Evolutionary conservation across 768 basidiomycete species (phyloP), one percentile per base, ranked within the genome.

Genomic region (Macrolepiota albuminosa): DNA sequence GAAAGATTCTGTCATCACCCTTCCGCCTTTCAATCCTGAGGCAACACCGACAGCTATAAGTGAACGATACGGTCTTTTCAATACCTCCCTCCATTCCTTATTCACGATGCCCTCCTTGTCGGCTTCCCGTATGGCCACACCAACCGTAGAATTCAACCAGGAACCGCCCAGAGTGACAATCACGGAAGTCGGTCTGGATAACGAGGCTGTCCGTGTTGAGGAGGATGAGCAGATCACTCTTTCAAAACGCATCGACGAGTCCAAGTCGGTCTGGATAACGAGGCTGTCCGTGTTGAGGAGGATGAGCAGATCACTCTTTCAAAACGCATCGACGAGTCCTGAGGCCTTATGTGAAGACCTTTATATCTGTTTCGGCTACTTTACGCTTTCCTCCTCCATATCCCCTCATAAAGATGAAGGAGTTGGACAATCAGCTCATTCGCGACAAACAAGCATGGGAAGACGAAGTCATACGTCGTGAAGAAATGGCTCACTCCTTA

Each of bases 281-380:
- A 76, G 33, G 76, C 82, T 63, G 78, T 89, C 37, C 83, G 82
- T 8, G 84, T 85, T 60, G 92, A 86, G 63, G 90, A 92, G 59
- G 87, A 83, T 3, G 88, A 88, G 59, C 86, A 83, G 58, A 69
- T 83, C 29, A 79, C 81, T 49, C 81, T 94, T 8, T 87, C 93
- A 6, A 79, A 82, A 56, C 84, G 91, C 21, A 93, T 97, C 36
- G 85, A 91, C 53, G 79, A 88, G 56, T 86, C 0, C 78, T 95
- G n/a, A 84, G 89, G 43, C 89, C 91, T 2, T 99, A 97, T 70
- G 76, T 80, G 64, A 85, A 78, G 61, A 95, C 91, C 2, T 93
- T 94, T 68, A 90, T 98, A 34, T 98, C 97, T 2, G 91, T 94
- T 46, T 98, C 95, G 2, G 90, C 95, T 0, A 93, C 95, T 0